phyloP scores from a whole-genome alignment of 2,329 filamentous ascomycete species.

The Polytolypa hystricis region DNA sequence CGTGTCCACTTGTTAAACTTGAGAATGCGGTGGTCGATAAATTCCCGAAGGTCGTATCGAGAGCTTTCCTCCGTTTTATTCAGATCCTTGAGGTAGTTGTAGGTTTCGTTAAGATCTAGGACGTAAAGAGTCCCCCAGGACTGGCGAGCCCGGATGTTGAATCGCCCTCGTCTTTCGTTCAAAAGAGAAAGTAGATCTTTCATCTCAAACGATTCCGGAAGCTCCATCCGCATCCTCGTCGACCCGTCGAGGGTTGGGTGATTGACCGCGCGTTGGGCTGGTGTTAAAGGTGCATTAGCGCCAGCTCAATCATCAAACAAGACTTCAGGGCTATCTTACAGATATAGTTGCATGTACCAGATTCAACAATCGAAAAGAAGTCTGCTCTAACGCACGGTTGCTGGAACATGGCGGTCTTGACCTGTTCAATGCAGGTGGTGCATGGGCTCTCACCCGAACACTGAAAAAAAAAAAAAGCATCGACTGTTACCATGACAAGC shows the following conservation, averaged over 20 bases:
- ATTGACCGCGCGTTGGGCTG: conserved; percentile 34
- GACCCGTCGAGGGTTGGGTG: conserved; percentile 27
- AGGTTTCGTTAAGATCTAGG: conserved; percentile 31
- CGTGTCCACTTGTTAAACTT: conserved; percentile 35
- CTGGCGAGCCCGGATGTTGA: conserved; percentile 35
- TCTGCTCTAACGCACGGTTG: conserved; percentile 35
- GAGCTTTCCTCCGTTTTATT: conserved; percentile 29
- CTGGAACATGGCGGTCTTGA: conserved; percentile 27
- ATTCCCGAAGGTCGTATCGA: conserved; percentile 31
- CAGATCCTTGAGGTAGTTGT: conserved; percentile 29
- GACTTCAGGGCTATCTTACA: conserved; percentile 26
- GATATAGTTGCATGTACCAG: conserved; percentile 36
- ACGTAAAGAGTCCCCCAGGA: conserved; percentile 33
- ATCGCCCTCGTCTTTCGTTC: conserved; percentile 27
- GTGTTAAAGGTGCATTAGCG: conserved; percentile 2
- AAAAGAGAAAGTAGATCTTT: conserved; percentile 28
- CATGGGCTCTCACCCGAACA: conserved; percentile 34
- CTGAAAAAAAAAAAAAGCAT: conserved; percentile 15
- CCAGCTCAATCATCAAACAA: neutral
- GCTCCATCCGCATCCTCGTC: conserved; percentile 29
- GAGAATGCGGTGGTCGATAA: conserved; percentile 34
- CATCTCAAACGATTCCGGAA: conserved; percentile 30
- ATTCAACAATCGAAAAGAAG: conserved; percentile 35
- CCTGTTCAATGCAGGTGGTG: conserved; percentile 25
- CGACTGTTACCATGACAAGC: no score